Conservation (phyloP, 1,284 basidiomycete species). For the Papiliotrema laurentii region DNA sequence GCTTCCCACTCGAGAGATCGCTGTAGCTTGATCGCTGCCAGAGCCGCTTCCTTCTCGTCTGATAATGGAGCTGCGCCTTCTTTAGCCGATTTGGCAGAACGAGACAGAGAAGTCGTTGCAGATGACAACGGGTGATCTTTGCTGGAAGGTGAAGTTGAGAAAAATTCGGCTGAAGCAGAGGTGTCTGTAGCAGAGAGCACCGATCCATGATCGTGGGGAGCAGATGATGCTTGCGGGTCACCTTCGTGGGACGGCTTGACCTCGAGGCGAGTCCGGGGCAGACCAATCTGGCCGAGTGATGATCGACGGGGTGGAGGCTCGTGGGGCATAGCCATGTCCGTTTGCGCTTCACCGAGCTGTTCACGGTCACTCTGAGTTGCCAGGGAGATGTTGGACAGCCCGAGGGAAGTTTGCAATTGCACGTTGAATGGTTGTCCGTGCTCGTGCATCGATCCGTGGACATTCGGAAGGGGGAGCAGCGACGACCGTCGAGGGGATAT, state of each 20-base stretch:
- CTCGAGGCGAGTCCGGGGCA: neutral
- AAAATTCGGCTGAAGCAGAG: slow-evolving; percentile 23
- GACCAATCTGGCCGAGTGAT: slow-evolving; percentile 21
- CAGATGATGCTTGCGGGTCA: neutral
- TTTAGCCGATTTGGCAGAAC: slow-evolving; percentile 41
- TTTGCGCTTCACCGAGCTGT: neutral
- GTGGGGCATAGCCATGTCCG: slow-evolving; percentile 21
- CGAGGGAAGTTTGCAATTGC: slow-evolving; percentile 6
- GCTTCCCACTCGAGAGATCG: slow-evolving; percentile 31
- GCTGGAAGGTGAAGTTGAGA: slow-evolving; percentile 36
- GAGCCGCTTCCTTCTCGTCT: slow-evolving; percentile 14
- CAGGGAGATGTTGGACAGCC: slow-evolving; percentile 13
- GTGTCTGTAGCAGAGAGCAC: slow-evolving; percentile 23
- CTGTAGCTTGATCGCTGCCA: slow-evolving; percentile 25
- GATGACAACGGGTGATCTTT: slow-evolving; percentile 41
- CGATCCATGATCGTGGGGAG: slow-evolving; percentile 9
- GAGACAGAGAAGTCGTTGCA: slow-evolving; percentile 45
- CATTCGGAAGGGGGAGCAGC: neutral
- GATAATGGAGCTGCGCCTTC: slow-evolving; percentile 28
- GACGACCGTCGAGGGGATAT: slow-evolving; percentile 23
- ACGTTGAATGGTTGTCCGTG: no score
- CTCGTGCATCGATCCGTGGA: neutral
- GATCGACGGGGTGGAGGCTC: slow-evolving; percentile 25
- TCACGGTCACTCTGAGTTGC: no score
- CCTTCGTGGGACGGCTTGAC: neutral